Conservation (phyloP, 495 filamentous ascomycete species). For the Corynascus novoguineensis region DNA sequence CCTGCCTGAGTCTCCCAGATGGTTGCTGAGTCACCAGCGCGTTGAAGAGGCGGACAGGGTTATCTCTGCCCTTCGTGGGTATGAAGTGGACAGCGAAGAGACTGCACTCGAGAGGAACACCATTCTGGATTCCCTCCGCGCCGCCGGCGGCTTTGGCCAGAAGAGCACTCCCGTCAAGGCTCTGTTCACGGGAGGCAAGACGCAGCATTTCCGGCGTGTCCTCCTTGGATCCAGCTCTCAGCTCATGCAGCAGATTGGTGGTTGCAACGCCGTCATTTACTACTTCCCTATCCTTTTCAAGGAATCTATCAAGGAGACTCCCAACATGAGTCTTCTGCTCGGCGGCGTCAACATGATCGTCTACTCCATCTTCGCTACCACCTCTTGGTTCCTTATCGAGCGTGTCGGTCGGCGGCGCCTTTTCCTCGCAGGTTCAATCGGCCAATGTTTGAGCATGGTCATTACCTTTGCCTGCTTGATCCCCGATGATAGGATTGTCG, state of each 20-base stretch:
- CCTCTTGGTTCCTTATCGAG: slow-evolving; percentile 79
- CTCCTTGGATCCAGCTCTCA: slow-evolving; percentile 55
- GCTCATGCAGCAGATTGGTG: slow-evolving; percentile 74
- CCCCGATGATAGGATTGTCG: slow-evolving; percentile 44
- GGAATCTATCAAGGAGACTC: slow-evolving; percentile 50
- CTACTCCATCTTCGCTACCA: slow-evolving; percentile 69
- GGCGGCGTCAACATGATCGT: slow-evolving; percentile 78
- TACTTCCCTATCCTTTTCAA: slow-evolving; percentile 76
- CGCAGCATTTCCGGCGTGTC: slow-evolving; percentile 60
- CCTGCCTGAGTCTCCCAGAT: slow-evolving; percentile 73
- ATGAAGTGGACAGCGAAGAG: slow-evolving; percentile 53
- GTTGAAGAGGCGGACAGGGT: slow-evolving; percentile 63
- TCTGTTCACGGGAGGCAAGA: slow-evolving; percentile 57
- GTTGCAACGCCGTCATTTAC: slow-evolving; percentile 81
- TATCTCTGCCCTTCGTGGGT: slow-evolving; percentile 61
- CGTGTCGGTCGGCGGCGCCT: slow-evolving; percentile 65
- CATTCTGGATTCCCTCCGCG: slow-evolving; percentile 58
- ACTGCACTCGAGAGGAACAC: slow-evolving; percentile 54
- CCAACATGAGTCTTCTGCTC: slow-evolving; percentile 61
- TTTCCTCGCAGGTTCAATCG: slow-evolving; percentile 62
- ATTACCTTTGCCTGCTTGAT: slow-evolving; percentile 70
- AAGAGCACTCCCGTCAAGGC: slow-evolving; percentile 51
- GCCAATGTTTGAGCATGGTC: slow-evolving; percentile 67
- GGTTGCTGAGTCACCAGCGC: slow-evolving; percentile 62
- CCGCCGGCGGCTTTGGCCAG: slow-evolving; percentile 52